phyloP scores from a whole-genome alignment of 306 rosid species.

The Luffa acutangula region DNA sequence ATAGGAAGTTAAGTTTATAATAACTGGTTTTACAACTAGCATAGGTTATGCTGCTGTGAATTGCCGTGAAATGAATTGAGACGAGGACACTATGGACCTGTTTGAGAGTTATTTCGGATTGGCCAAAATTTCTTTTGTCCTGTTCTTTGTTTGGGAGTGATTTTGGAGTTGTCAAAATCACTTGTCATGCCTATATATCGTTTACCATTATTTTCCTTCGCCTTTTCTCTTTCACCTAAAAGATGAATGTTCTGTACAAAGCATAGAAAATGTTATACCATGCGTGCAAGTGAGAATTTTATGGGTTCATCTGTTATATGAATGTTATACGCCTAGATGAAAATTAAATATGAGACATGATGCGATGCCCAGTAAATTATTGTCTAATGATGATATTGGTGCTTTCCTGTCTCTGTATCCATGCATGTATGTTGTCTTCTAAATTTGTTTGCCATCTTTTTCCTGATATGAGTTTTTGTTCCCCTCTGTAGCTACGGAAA shows the following conservation, averaged over 20 bases:
- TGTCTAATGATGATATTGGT: neutral
- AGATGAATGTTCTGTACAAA: neutral
- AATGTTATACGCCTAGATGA: neutral
- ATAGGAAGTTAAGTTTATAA: neutral
- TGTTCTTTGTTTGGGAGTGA: no score
- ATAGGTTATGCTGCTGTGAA: neutral
- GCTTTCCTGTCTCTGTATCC: neutral
- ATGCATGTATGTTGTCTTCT: neutral
- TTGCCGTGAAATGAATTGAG: neutral
- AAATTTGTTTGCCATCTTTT: neutral
- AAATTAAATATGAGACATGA: neutral
- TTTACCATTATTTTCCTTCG: neutral
- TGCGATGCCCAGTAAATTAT: neutral
- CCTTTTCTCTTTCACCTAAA: neutral
- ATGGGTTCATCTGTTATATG: neutral
- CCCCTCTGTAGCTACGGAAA: slow-evolving; percentile 76
- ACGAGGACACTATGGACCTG: no score
- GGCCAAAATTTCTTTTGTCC: no score
- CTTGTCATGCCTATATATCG: neutral
- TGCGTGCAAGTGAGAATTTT: neutral
- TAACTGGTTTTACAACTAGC: neutral
- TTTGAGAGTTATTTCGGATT: no score
- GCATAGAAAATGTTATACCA: neutral
- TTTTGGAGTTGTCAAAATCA: no score
- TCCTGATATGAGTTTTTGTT: slow-evolving; percentile 5